These are phyloP conservation scores for Quercus alba DNA, from an alignment of 306 rosid species.

Conservation along the genomic window DNA sequence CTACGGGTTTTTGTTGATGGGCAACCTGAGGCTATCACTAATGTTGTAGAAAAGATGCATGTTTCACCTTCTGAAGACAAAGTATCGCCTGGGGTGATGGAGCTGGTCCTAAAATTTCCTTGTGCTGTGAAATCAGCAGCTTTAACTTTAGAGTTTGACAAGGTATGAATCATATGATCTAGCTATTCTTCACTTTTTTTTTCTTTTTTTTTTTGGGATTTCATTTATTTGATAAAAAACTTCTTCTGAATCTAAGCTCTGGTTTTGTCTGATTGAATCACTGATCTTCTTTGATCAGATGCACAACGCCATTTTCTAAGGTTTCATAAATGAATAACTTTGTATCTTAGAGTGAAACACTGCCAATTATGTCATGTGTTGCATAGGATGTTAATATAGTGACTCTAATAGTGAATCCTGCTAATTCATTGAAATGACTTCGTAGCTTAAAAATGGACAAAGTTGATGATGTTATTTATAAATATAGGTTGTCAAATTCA, in stretches of 20 bases:
- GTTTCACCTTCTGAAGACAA: slow-evolving; percentile 96
- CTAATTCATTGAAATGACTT: neutral
- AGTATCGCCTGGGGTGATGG: slow-evolving; percentile 84
- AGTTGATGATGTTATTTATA: neutral
- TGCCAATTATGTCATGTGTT: slow-evolving; percentile 14
- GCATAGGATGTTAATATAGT: neutral
- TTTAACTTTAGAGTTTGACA: slow-evolving; percentile 71
- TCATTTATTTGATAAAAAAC: neutral
- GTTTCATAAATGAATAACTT: too few species aligned
- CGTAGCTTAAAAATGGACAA: neutral
- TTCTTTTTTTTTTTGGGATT: neutral
- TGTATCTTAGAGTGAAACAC: neutral
- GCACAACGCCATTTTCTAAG: neutral
- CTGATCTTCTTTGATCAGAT: neutral
- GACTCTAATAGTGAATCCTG: neutral
- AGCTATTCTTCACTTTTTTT: neutral
- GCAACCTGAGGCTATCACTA: slow-evolving; percentile 39
- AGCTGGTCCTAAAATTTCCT: slow-evolving; percentile 64
- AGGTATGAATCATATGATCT: slow-evolving; percentile 38
- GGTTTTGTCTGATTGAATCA: slow-evolving; percentile 5
- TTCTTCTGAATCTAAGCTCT: slow-evolving; percentile 2
- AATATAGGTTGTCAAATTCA: neutral
- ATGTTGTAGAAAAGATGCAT: slow-evolving; percentile 63
- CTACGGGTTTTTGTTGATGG: slow-evolving; percentile 63
- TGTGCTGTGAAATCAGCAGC: slow-evolving; percentile 76